Evolutionary conservation across 179 eudicot genomes (phyloP).

Genomic region (Amaranthus tricolor): DNA sequence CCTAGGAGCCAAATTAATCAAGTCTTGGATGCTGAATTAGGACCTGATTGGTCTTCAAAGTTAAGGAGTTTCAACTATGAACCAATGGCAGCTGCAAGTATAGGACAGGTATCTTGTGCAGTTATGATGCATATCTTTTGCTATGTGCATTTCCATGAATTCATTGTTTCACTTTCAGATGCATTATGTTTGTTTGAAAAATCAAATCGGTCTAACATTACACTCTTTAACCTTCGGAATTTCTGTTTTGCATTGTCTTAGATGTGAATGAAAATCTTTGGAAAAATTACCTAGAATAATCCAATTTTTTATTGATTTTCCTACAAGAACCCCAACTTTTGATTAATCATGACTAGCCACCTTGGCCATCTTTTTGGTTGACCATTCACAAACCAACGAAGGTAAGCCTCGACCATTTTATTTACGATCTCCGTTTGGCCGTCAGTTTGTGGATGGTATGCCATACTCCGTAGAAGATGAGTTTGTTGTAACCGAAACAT

Average conservation of each 20-base stretch:
- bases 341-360: background rate
- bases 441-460: too few relatives aligned
- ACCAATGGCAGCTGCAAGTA: conserved; percentile 96
- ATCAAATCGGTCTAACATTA: conserved; percentile 1
- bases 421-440: too few relatives aligned
- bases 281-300: too few relatives aligned
- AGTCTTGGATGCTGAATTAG: conserved; percentile 86
- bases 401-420: too few relatives aligned
- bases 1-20: conserved; percentile 90
- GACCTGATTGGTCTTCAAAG: conserved; percentile 83
- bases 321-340: too few relatives aligned
- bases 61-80: conserved; percentile 80
- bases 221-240: background rate
- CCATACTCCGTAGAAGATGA: too few relatives aligned
- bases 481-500: too few relatives aligned
- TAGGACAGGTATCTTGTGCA: conserved; percentile 67
- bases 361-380: too few relatives aligned
- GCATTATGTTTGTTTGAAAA: background rate
- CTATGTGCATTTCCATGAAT: background rate
- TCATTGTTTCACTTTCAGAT: background rate
- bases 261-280: background rate
- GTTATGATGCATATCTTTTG: background rate
- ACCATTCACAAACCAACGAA: too few relatives aligned
- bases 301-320: too few relatives aligned
- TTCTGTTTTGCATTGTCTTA: background rate